Conservation (phyloP, 768 basidiomycete species). For the Tylopilus felleus region DNA sequence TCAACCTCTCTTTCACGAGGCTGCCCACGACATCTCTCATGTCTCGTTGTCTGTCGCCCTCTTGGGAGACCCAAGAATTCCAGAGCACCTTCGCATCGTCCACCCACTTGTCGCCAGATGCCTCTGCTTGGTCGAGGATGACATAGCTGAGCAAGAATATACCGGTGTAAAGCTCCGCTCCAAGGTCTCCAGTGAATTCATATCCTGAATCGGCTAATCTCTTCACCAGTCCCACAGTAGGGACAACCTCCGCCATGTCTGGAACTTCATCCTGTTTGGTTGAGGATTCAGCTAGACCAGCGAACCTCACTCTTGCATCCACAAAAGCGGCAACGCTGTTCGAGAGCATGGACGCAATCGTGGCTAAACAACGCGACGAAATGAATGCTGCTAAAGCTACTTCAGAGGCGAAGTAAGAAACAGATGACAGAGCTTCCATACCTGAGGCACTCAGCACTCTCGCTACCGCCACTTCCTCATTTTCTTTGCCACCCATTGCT, state of each 20-base stretch:
- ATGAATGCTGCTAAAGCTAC: slow-evolving; percentile 18
- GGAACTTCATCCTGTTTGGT: neutral
- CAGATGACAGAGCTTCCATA: neutral
- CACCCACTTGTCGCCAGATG: slow-evolving; percentile 6
- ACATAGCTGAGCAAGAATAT: slow-evolving; percentile 24
- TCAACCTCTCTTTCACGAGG: slow-evolving; percentile 42
- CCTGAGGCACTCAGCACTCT: slow-evolving; percentile 19
- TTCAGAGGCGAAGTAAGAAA: neutral
- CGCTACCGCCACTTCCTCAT: neutral
- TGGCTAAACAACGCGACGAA: slow-evolving; percentile 15
- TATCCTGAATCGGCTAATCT: slow-evolving; percentile 19
- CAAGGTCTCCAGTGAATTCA: slow-evolving; percentile 18
- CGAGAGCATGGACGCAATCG: slow-evolving; percentile 18
- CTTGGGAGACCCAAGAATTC: slow-evolving; percentile 23
- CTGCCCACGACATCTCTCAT: slow-evolving; percentile 26
- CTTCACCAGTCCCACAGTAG: slow-evolving; percentile 10
- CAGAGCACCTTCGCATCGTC: slow-evolving; percentile 32
- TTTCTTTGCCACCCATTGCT: neutral
- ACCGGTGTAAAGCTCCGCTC: slow-evolving; percentile 18
- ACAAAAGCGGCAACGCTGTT: slow-evolving; percentile 12
- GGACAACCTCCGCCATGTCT: neutral
- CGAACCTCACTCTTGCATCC: slow-evolving; percentile 11
- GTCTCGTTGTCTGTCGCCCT: slow-evolving; percentile 13
- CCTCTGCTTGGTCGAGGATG: slow-evolving; percentile 11
- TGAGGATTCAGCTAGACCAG: slow-evolving; percentile 8